These are phyloP conservation scores for Hypoxylon rickii DNA, from an alignment of 495 filamentous ascomycete genomes.

Conservation along the genomic window DNA sequence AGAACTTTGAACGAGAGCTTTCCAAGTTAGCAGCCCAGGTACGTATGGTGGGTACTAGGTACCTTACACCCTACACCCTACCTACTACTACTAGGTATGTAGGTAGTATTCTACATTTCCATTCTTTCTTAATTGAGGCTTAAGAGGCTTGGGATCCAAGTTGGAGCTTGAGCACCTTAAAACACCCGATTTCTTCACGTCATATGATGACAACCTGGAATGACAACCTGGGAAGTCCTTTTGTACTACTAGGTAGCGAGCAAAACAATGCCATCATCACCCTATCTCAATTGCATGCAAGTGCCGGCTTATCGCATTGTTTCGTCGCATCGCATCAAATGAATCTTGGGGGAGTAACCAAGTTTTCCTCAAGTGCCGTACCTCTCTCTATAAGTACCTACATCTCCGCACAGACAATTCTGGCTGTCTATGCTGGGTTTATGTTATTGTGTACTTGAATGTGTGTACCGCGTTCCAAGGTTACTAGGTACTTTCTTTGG, in stretches of 20 bases:
- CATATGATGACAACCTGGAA: conserved; percentile 17
- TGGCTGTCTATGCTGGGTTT: neutral
- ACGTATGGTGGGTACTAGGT: neutral
- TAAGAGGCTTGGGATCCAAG: neutral
- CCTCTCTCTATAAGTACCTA: too few species aligned
- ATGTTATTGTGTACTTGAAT: too few species aligned
- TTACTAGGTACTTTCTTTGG: too few species aligned
- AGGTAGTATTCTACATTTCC: conserved; percentile 5
- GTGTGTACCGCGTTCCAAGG: too few species aligned
- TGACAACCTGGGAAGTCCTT: conserved; percentile 14
- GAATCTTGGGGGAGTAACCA: too few species aligned
- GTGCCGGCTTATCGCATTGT: conserved; percentile 24
- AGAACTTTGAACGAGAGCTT: too few species aligned
- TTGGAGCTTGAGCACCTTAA: neutral
- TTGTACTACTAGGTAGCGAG: conserved; percentile 7
- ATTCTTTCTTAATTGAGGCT: conserved; percentile 17
- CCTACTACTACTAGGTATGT: too few species aligned
- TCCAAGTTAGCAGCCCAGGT: neutral
- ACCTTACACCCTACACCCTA: conserved; percentile 5
- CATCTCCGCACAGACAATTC: neutral
- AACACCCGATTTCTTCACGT: conserved; percentile 26
- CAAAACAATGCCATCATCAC: conserved; percentile 37
- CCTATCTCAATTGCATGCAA: conserved; percentile 30
- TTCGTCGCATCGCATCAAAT: neutral
- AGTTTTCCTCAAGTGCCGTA: too few species aligned